These are phyloP conservation scores for Fusarium praegraminearum DNA, from an alignment of 2,329 filamentous ascomycete species.

Conservation along the genomic window DNA sequence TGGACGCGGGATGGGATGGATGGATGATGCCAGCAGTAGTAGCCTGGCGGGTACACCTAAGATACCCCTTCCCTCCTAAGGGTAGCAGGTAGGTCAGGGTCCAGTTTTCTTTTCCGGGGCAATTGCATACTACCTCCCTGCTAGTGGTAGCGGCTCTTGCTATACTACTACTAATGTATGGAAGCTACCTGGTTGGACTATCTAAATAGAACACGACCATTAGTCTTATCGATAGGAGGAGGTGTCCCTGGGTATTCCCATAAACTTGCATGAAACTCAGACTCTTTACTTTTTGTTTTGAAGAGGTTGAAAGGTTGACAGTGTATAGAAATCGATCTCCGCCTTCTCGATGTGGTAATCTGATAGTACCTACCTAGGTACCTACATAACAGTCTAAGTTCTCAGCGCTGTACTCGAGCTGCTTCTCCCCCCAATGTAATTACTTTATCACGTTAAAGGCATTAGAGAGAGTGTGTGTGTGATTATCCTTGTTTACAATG, in stretches of 20 bases:
- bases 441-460: neutral
- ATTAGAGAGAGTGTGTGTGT: no score
- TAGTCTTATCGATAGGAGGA: neutral
- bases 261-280: neutral
- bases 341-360: neutral
- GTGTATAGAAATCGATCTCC: neutral
- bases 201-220: neutral
- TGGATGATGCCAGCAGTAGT: constrained; percentile 49
- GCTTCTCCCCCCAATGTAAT: neutral
- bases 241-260: neutral
- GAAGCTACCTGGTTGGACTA: neutral
- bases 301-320: neutral
- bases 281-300: neutral
- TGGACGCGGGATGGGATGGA: constrained; percentile 28
- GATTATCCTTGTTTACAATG: neutral
- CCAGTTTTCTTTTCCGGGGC: constrained; percentile 41
- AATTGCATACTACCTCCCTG: neutral
- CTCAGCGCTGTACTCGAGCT: neutral
- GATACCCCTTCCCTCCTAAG: constrained; percentile 5
- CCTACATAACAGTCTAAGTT: neutral
- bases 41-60: constrained; percentile 41
- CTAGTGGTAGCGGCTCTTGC: neutral
- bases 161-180: neutral
- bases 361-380: neutral
- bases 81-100: constrained; percentile 20